These are phyloP conservation scores for Solanum pinnatisectum DNA, from an alignment of 257 asterid genomes.

Conservation along the genomic window DNA sequence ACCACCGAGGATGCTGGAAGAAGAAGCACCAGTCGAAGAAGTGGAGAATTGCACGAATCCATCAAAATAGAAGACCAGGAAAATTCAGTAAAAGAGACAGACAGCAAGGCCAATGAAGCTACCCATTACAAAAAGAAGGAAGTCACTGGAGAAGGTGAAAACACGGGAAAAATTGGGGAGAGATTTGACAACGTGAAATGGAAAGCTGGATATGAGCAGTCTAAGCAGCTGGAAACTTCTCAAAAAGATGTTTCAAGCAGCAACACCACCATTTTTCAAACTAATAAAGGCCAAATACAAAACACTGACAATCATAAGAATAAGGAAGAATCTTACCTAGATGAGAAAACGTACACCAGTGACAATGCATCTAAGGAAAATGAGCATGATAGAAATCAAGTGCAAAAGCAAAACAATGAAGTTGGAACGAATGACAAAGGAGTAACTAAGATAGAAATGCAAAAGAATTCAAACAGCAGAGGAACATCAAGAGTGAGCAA, in stretches of 20 bases:
- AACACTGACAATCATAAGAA: not conserved
- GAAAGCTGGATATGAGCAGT: conserved; percentile 6
- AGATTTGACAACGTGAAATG: not conserved
- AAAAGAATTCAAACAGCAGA: conserved; percentile 2
- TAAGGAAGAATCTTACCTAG: not conserved
- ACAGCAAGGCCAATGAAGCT: not conserved
- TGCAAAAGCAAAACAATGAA: not conserved
- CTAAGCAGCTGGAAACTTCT: conserved; percentile 1
- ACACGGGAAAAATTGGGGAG: not conserved
- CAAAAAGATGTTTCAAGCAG: not conserved
- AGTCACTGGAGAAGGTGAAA: not conserved
- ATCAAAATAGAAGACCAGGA: not conserved
- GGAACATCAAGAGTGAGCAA: not conserved
- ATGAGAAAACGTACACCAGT: not conserved
- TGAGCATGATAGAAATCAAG: conserved; percentile 4
- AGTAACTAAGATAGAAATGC: conserved; percentile 21
- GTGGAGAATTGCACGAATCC: not conserved
- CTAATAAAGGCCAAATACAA: not conserved
- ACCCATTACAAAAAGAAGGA: not conserved
- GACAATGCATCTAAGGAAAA: not conserved
- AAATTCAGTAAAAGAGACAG: not conserved
- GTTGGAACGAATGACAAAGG: not conserved
- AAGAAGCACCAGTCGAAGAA: not conserved
- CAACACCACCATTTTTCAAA: not conserved
- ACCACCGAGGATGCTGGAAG: not conserved